Evolutionary conservation across 495 filamentous ascomycete species (phyloP).

Genomic region (Penicillium roqueforti): DNA sequence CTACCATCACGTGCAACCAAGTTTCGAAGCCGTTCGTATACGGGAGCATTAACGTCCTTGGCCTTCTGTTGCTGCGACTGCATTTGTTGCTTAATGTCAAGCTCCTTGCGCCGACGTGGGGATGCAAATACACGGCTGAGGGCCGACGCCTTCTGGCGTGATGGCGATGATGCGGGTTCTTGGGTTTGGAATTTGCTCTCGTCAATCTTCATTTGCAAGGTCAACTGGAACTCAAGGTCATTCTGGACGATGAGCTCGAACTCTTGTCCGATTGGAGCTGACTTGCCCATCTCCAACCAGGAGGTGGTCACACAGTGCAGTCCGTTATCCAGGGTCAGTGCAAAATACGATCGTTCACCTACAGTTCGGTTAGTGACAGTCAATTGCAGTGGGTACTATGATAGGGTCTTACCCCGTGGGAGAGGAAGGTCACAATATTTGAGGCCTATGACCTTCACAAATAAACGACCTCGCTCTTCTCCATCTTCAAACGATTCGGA

Average conservation of each 20-base stretch:
- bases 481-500: constrained; percentile 63
- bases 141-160: constrained; percentile 72
- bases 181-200: constrained; percentile 52
- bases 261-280: constrained; percentile 94
- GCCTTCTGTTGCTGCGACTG: constrained; percentile 69
- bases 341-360: constrained; percentile 90
- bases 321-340: constrained; percentile 92
- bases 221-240: constrained; percentile 95
- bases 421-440: constrained; percentile 91
- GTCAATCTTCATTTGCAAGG: constrained; percentile 90
- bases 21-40: constrained; percentile 81
- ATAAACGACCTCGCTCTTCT: constrained; percentile 85
- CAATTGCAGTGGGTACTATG: constrained; percentile 1
- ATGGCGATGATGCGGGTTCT: constrained; percentile 48
- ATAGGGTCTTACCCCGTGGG: constrained; percentile 66
- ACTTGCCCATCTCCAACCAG: constrained; percentile 89
- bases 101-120: constrained; percentile 90
- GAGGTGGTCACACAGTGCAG: constrained; percentile 96
- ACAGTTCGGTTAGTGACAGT: constrained; percentile 25
- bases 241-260: constrained; percentile 97
- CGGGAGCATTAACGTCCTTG: constrained; percentile 58
- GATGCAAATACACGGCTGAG: constrained; percentile 92
- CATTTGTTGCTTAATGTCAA: constrained; percentile 74
- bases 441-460: constrained; percentile 95
- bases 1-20: constrained; percentile 86